A percentile compares a stretch with the other conserved stretches of the same genome.
Evolutionary conservation across 306 rosid genomes (phyloP).

Genomic region (Ormosia emarginata): DNA sequence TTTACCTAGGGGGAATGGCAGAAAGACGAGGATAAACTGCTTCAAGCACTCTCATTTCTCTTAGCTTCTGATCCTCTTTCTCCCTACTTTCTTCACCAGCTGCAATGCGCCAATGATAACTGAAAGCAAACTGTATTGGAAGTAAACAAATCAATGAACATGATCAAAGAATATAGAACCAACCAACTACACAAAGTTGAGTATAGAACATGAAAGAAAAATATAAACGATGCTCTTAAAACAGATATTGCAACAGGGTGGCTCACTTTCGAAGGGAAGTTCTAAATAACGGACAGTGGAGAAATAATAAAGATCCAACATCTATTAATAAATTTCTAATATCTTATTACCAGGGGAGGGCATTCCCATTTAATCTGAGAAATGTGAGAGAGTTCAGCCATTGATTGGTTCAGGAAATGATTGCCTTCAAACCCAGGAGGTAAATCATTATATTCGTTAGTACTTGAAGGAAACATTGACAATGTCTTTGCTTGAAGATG

Average conservation of each 20-base stretch:
- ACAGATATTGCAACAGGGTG: conserved; percentile 1
- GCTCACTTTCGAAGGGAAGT: neutral
- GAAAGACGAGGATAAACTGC: conserved; percentile 65
- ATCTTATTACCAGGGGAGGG: conserved; percentile 58
- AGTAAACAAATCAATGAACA: neutral
- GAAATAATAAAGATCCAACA: neutral
- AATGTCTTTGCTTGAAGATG: conserved; percentile 45
- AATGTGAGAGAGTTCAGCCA: conserved; percentile 10
- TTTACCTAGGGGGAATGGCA: conserved; percentile 63
- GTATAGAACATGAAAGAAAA: neutral
- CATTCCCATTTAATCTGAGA: conserved; percentile 52
- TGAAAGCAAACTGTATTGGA: conserved; percentile 40
- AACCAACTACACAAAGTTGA: neutral
- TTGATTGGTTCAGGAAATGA: conserved; percentile 23
- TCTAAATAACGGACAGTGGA: neutral
- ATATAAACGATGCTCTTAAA: neutral
- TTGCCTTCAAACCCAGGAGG: conserved; percentile 72
- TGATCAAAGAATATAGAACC: neutral
- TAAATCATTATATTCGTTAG: conserved; percentile 25
- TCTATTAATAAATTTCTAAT: neutral
- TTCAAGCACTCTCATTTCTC: conserved; percentile 61
- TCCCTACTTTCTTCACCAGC: conserved; percentile 77
- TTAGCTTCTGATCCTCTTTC: conserved; percentile 35
- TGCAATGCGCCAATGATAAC: conserved; percentile 47
- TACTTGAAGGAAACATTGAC: conserved; percentile 31